Percentiles rank a stretch among this genome's conserved stretches.
phyloP scores from a whole-genome alignment of 129 eudicot species.

The Dittrichia graveolens region DNA sequence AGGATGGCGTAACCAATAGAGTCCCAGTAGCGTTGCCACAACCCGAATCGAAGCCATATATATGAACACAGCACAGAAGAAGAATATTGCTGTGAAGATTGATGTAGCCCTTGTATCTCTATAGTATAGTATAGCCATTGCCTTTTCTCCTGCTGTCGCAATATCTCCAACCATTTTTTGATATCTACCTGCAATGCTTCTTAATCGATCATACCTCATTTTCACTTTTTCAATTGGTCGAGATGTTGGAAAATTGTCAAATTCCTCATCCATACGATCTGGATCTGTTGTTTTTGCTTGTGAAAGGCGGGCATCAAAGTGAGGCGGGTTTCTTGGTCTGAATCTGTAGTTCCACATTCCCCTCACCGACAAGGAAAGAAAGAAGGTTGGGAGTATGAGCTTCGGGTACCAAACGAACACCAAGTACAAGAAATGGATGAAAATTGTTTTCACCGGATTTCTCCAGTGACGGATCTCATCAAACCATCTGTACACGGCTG shows the following conservation, averaged over 20 bases:
- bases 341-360: constrained; percentile 55
- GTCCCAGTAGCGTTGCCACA: too few relatives aligned
- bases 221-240: constrained; percentile 36
- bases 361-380: constrained; percentile 50
- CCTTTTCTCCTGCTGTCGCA: too few relatives aligned
- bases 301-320: constrained; percentile 57
- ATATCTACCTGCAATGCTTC: constrained; percentile 59
- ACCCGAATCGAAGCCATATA: too few relatives aligned
- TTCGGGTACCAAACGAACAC: constrained; percentile 53
- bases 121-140: too few relatives aligned
- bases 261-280: constrained; percentile 68
- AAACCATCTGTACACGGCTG: constrained; percentile 29
- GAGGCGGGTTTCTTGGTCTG: constrained; percentile 60
- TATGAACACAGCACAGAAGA: too few relatives aligned
- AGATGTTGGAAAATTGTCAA: constrained; percentile 65
- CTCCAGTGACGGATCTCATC: constrained; percentile 58
- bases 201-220: constrained; percentile 63
- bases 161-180: too few relatives aligned
- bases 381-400: constrained; percentile 51
- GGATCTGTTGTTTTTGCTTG: constrained; percentile 53
- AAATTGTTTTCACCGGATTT: constrained; percentile 56
- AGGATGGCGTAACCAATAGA: too few relatives aligned
- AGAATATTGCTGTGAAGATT: too few relatives aligned
- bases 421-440: constrained; percentile 51
- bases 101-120: too few relatives aligned